Percentiles rank a stretch among this genome's conserved stretches.
These are phyloP conservation scores for Aquilaria agallochum DNA, from an alignment of 441 rosid species.

Conservation along the genomic window DNA sequence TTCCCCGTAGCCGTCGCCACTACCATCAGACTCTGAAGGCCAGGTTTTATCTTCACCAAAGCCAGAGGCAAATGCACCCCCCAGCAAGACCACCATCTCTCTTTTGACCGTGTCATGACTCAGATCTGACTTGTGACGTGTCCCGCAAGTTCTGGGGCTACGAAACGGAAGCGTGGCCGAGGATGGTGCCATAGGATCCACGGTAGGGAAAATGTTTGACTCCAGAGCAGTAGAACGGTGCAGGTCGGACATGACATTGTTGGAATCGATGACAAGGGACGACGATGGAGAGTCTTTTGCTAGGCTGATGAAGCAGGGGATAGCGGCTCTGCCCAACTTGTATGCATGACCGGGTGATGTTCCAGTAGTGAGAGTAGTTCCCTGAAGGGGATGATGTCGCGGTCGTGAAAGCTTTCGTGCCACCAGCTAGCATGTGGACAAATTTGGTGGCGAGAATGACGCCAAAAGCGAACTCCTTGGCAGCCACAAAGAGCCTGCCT, in stretches of 20 bases:
- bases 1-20: conserved; percentile 19
- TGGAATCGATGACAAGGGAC: conserved; percentile 57
- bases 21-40: conserved; percentile 14
- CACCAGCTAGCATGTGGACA: conserved; percentile 81
- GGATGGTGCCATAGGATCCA: conserved; percentile 79
- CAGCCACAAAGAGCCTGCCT: conserved; percentile 59
- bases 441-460: conserved; percentile 92
- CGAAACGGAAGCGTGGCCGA: conserved; percentile 75
- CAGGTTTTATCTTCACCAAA: conserved; percentile 61
- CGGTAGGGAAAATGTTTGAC: conserved; percentile 72
- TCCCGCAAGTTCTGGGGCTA: conserved; percentile 74
- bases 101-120: not conserved
- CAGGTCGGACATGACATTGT: conserved; percentile 67
- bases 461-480: conserved; percentile 91
- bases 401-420: conserved; percentile 41
- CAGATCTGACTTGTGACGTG: not conserved
- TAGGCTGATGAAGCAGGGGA: conserved; percentile 60
- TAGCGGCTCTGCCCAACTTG: conserved; percentile 80
- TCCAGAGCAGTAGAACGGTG: conserved; percentile 56
- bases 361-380: too few species aligned
- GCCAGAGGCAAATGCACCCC: conserved; percentile 81
- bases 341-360: conserved; percentile 43
- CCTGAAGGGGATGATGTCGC: too few species aligned
- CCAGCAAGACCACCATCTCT: conserved; percentile 35
- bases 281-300: conserved; percentile 53